Evolutionary conservation across 306 rosid species (phyloP).

Genomic region (Herpetospermum pedunculosum): DNA sequence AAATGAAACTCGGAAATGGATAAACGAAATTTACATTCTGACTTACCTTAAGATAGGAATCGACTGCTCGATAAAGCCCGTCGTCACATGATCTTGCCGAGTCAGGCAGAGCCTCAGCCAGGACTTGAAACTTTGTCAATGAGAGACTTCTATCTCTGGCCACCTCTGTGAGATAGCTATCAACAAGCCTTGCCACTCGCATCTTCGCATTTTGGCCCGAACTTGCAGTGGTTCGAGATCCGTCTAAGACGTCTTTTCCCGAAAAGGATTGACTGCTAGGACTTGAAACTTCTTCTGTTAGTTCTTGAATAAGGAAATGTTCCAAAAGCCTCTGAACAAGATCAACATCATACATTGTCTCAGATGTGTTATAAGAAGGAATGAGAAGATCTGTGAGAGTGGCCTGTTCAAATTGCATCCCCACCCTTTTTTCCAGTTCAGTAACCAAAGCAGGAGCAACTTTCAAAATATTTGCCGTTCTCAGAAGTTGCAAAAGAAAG

Average conservation of each 20-base stretch:
- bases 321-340: conserved; percentile 88
- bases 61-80: conserved; percentile 93
- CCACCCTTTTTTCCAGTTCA: conserved; percentile 87
- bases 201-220: conserved; percentile 53
- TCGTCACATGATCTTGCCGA: conserved; percentile 91
- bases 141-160: conserved; percentile 87
- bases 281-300: conserved; percentile 60
- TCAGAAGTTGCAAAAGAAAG: conserved; percentile 80
- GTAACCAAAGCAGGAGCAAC: conserved; percentile 90
- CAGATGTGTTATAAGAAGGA: conserved; percentile 51
- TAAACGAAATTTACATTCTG: not conserved
- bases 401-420: conserved; percentile 97
- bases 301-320: conserved; percentile 88
- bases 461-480: conserved; percentile 70
- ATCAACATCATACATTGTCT: conserved; percentile 83
- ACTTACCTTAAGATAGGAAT: conserved; percentile 85
- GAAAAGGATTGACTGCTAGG: conserved; percentile 42
- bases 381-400: conserved; percentile 63
- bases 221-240: conserved; percentile 17
- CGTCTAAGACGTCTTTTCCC: conserved; percentile 36
- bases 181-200: conserved; percentile 94
- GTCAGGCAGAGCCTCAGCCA: conserved; percentile 96
- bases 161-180: conserved; percentile 92
- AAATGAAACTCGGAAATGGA: not conserved
- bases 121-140: conserved; percentile 91